A percentile compares a stretch with the other conserved stretches of the same genome.
These are phyloP conservation scores for Pseudomonodictys pantanalensis DNA, from an alignment of 495 filamentous ascomycete genomes.

Conservation along the genomic window DNA sequence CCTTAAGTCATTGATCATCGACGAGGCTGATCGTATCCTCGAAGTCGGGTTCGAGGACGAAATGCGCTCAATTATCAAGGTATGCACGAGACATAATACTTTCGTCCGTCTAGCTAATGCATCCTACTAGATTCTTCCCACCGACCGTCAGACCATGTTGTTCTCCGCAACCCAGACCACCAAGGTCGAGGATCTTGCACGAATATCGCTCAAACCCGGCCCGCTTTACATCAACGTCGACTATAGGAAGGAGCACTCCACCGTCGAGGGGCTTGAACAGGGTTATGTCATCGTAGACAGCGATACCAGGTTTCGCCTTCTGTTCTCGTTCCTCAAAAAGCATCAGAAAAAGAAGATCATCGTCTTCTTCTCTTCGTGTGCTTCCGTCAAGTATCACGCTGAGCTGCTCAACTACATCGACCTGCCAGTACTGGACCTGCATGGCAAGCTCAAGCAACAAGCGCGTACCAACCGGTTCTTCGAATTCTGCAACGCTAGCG, in stretches of 20 bases:
- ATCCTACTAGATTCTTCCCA: constrained; percentile 87
- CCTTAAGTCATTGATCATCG: constrained; percentile 80
- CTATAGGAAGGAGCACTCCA: constrained; percentile 71
- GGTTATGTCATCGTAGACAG: constrained; percentile 92
- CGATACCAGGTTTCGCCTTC: constrained; percentile 87
- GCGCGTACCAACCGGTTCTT: constrained; percentile 98
- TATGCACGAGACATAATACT: no score
- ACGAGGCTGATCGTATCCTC: constrained; percentile 90
- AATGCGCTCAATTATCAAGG: constrained; percentile 91
- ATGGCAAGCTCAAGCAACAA: constrained; percentile 96
- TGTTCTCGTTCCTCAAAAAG: constrained; percentile 94
- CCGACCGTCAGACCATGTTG: constrained; percentile 88
- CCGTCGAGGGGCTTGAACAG: constrained; percentile 89
- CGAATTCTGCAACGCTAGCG: constrained; percentile 91
- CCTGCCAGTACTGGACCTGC: constrained; percentile 78
- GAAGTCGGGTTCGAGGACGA: constrained; percentile 99
- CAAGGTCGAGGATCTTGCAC: constrained; percentile 93
- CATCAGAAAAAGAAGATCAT: constrained; percentile 93
- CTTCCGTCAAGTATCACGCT: constrained; percentile 89
- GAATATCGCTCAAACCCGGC: constrained; percentile 87
- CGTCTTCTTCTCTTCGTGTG: constrained; percentile 93
- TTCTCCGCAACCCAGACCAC: constrained; percentile 98
- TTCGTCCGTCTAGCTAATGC: no score
- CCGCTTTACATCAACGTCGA: constrained; percentile 97
- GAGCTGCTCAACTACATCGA: constrained; percentile 71